phyloP scores from a whole-genome alignment of 2,329 filamentous ascomycete species.

The Purpureocillium takamizusanense region DNA sequence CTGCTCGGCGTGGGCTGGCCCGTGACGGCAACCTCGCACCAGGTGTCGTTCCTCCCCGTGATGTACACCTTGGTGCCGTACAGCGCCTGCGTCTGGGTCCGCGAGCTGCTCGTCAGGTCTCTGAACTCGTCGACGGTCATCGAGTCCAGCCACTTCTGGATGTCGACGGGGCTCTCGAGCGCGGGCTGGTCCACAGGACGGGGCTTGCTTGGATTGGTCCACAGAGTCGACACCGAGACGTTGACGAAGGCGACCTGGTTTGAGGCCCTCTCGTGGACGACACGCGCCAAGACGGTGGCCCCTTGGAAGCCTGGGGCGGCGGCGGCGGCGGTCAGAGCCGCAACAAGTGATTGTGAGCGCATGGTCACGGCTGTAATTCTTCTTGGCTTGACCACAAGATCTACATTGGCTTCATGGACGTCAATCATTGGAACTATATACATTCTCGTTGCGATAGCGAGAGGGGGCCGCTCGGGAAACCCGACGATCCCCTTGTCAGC shows the following conservation, averaged over 20 bases:
- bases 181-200: conserved; percentile 1
- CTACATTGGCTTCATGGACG: too few relatives aligned
- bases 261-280: too few relatives aligned
- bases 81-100: conserved; percentile 1
- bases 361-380: too few relatives aligned
- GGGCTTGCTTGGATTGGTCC: conserved; percentile 3
- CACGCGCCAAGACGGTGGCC: too few relatives aligned
- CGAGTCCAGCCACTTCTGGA: neutral
- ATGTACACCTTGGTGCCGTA: conserved; percentile 1
- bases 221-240: conserved; percentile 1
- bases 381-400: too few relatives aligned
- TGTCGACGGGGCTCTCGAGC: neutral
- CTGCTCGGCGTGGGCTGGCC: neutral
- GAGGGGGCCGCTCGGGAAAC: too few relatives aligned
- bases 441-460: too few relatives aligned
- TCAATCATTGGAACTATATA: too few relatives aligned
- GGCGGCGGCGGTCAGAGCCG: too few relatives aligned
- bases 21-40: neutral
- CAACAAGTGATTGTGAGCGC: too few relatives aligned
- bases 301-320: too few relatives aligned
- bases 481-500: too few relatives aligned
- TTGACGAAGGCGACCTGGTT: neutral
- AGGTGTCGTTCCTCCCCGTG: neutral
- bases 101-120: neutral
- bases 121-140: neutral